phyloP scores from a whole-genome alignment of 2,329 filamentous ascomycete species.

The Leptosphaerulina australis region DNA sequence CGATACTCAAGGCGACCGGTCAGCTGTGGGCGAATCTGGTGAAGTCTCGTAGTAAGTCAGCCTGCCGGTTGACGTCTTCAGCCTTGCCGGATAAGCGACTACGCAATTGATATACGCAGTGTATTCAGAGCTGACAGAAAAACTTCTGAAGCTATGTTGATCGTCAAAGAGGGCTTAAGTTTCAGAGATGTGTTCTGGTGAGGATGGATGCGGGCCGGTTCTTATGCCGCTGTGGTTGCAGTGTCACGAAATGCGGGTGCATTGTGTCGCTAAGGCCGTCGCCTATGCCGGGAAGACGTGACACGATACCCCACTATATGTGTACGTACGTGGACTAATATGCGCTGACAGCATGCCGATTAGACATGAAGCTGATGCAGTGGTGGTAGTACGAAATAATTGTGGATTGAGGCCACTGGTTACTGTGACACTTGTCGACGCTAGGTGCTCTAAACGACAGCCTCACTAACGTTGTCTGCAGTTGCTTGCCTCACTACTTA shows the following conservation, averaged over 20 bases:
- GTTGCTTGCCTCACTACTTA: slow-evolving; percentile 32
- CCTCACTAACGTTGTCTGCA: neutral
- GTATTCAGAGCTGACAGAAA: neutral
- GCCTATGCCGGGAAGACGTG: neutral
- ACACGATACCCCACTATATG: neutral
- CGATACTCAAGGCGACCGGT: slow-evolving; percentile 22
- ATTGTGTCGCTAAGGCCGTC: neutral
- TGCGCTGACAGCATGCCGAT: neutral
- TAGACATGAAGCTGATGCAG: slow-evolving; percentile 1
- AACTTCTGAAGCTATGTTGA: neutral
- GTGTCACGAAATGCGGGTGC: neutral
- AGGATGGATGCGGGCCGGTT: neutral
- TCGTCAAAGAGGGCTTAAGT: neutral
- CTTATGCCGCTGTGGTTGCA: neutral
- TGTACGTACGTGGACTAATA: neutral
- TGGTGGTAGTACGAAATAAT: slow-evolving; percentile 3
- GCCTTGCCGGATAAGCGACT: slow-evolving; percentile 17
- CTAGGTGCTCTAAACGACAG: neutral
- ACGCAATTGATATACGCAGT: slow-evolving; percentile 14
- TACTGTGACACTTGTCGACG: neutral
- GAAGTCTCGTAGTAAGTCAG: slow-evolving; percentile 19
- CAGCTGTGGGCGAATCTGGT: slow-evolving; percentile 12
- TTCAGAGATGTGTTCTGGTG: neutral
- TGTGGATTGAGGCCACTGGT: slow-evolving; percentile 2
- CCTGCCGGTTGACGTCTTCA: slow-evolving; percentile 20